Evolutionary conservation across 805 yeast species (phyloP), one percentile per base, ranked within the genome.

Genomic region (Saturnispora quitensis): DNA sequence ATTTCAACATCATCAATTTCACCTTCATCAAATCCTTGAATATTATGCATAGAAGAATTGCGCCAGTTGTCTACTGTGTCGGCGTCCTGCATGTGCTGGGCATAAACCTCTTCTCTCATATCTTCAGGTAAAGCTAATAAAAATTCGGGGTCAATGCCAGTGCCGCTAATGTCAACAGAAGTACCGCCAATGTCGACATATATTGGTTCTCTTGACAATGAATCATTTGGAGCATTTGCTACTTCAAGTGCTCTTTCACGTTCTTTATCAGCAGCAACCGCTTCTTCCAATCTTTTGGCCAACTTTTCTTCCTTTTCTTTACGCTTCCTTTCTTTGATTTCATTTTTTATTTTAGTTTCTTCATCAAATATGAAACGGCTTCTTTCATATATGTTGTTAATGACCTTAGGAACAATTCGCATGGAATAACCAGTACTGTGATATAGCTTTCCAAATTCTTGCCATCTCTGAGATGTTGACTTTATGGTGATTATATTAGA

Each of bases 61-160:
- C 28, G 4, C 43, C 22, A 7, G 17, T 34, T 18, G 34, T 31
- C 13, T 12, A 56, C 86, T 69, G 72, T 79, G 43, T 93, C 73
- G 53, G 90, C 72, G 58, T 87, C 93, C 42, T 89, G 71, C 6
- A 89, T 71, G 61, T 89, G 96, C 56, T 89, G 91, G 0, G 90
- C 80, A 62, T 87, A 82, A 0, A 89, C 97, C 61, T 90, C 97
- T 56, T 89, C 95, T 47, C 97, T 73, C 86, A 90, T 86, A 50
- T 87, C 93, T 43, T 88, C 96, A 0, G 97, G 97, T 36, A 90
- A 73, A 0, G 96, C 97, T 59, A 84, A 85, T 54, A 90, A 72
- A 63, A 89, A 90, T 58, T 86, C 91, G 0, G 96, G 95, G 67
- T 90, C 97, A 53, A 90, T 88, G 50, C 87, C 97, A 3, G 96